Evolutionary conservation across 139 green algal species (phyloP), one percentile per base, ranked within the genome.

Genomic region (Chlamydomonas sp.): DNA sequence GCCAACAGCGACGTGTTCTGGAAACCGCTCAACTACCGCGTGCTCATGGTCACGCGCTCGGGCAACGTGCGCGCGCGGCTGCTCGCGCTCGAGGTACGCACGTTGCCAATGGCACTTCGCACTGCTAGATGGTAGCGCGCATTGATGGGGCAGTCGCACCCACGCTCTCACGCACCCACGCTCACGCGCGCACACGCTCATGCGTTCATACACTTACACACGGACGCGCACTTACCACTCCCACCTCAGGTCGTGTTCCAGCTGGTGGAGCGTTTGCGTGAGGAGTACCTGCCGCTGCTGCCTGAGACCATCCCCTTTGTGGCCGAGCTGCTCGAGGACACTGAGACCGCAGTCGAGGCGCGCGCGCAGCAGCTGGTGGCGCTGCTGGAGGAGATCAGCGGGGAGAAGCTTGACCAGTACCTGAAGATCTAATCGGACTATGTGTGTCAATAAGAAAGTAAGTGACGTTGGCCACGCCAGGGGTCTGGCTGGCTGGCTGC

Each of bases 271-370:
- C 68, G 80, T 3, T 71, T 97, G 76, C 58, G 77, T 5, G 89
- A 97, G 72, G 92, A 98, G 78, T 98, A 95, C 43, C 37, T 87
- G 38, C 76, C 81, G 28, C 76, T 89, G n/a, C 79, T 97, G 73
- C 72, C 79, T 1, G 91, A 76, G 63, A 88, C 85, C 3, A 79
- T 98, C 49, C 92, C 91, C 8, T 96, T 96, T 69, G 26, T 98
- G 47, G 76, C 81, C 1, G 92, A 98, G 85, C 73, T 98, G 66
- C 66, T 98, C 61, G 92, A 98, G 65, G 92, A 97, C 58, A 34
- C 57, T 0, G 87, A 97, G 28, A 3, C 67, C 1, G 71, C 50
- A 3, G 85, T 97, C 24, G 85, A 86, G 58, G 74, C 70, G 16
- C 69, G 74, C 5, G 77, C 81, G 0, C 79, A 85, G 67, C 70